Base-by-base conservation (phyloP, 148 eudicot genomes). In the Rhododendron williamsianum region DNA sequence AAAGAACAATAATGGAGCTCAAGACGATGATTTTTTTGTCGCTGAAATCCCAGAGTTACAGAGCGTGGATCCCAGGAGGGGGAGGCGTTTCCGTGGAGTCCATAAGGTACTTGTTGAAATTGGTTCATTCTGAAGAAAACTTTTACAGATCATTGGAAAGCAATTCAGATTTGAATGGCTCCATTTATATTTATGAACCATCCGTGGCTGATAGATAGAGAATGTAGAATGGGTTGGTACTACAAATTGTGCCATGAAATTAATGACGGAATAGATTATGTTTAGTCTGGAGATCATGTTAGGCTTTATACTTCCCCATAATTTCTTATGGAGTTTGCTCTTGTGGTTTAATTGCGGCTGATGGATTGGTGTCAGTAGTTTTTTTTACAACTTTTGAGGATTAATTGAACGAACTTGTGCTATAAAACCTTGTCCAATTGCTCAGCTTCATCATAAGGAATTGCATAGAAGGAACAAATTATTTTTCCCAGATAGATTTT, bases 1-100 rank as follows among this genome's bases (percentile, higher is more conserved):
- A 23, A 88, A 72, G 78, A 78, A 56, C 21, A 56, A 77, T 54
- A 56, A 77, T 63, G 91, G 25, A 48, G 85, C 27, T 80, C 89
- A 90, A 72, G 91, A 85, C 30, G 84, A 86, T 83, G 93, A 89
- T 33, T 90, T 87, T 86, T 87, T 95, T 78, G 78, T 90, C 23
- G 88, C 92, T 1, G 89, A 89, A 48, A 93, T 87, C 83, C 90
- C 88, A 58, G 94, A 92, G 82, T 73, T 89, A 25, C 60, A 86
- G 23, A 84, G 94, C 2, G 99, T 97, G 74, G 98, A 97, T 89
- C 99, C 99, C 76, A 85, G 84, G 73, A 92, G 86, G 85, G 99
- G 98, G 56, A 94, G 98, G 98, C 91, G 90, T 60, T 94, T 90
- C 86, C 93, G 98, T 81, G 99, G 99, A 56, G 99, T 97, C 54